Evolutionary conservation across 441 rosid species (phyloP).

Genomic region (Capsella rubella): DNA sequence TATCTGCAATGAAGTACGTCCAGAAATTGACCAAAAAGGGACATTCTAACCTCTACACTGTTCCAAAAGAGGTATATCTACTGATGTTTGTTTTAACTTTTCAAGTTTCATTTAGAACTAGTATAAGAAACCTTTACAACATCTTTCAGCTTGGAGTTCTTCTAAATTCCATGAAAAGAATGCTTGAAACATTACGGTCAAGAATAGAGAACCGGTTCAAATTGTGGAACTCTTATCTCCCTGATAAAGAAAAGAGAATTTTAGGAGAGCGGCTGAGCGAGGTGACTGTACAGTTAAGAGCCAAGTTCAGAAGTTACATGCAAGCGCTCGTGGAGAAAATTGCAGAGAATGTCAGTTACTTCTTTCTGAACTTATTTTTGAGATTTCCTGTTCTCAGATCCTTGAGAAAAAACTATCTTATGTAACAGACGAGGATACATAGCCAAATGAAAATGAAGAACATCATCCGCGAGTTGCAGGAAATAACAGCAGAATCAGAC

Average conservation of each 20-base stretch:
- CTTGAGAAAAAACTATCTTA: neutral
- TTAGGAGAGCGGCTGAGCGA: conserved; percentile 85
- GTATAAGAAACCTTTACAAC: neutral
- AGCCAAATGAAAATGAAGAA: conserved; percentile 64
- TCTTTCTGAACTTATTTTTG: neutral
- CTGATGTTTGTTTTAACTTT: neutral
- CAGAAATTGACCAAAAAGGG: conserved; percentile 75
- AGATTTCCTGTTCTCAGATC: neutral
- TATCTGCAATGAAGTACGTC: conserved; percentile 79
- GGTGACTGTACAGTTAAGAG: conserved; percentile 82
- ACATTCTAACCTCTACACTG: conserved; percentile 59
- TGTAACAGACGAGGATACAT: conserved; percentile 61
- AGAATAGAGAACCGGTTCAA: conserved; percentile 71
- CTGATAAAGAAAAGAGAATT: conserved; percentile 59
- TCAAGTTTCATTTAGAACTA: neutral
- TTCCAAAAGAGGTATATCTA: conserved; percentile 73
- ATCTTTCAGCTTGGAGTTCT: conserved; percentile 73
- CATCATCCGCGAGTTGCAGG: conserved; percentile 64
- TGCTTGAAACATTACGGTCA: conserved; percentile 68
- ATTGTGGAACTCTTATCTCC: conserved; percentile 67
- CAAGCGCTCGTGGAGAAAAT: conserved; percentile 92
- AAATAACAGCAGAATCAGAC: conserved; percentile 60
- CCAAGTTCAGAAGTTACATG: conserved; percentile 78
- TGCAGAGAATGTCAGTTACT: conserved; percentile 76
- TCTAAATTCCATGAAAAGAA: conserved; percentile 82